A percentile compares a stretch with the other conserved stretches of the same genome.
Evolutionary conservation across 495 filamentous ascomycete genomes (phyloP).

Genomic region (Tetracladium setigerum): DNA sequence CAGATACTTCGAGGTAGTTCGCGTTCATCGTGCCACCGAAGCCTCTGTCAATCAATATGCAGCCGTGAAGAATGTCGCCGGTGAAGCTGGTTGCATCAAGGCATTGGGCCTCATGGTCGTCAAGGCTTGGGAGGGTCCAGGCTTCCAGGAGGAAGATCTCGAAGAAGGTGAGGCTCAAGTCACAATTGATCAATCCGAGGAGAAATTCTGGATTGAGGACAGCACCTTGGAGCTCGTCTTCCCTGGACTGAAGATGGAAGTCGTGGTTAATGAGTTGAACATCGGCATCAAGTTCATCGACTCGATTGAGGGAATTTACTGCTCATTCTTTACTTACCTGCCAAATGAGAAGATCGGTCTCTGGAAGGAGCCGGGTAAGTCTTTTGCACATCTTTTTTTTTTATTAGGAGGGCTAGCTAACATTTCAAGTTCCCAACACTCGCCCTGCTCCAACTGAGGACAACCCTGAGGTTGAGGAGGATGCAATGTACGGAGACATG

Average conservation of each 20-base stretch:
- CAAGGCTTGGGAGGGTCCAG: slow-evolving; percentile 26
- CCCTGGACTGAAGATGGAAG: slow-evolving; percentile 70
- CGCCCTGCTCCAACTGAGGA: slow-evolving; percentile 17
- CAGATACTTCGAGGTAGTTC: slow-evolving; percentile 10
- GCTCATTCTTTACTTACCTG: slow-evolving; percentile 56
- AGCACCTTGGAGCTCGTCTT: slow-evolving; percentile 52
- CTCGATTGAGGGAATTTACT: slow-evolving; percentile 46
- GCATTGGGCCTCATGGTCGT: slow-evolving; percentile 31
- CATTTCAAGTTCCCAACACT: slow-evolving; percentile 6
- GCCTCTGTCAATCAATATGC: slow-evolving; percentile 8
- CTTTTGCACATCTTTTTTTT: neutral
- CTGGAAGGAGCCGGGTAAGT: slow-evolving; percentile 21
- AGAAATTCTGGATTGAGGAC: slow-evolving; percentile 62
- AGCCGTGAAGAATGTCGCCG: slow-evolving; percentile 7
- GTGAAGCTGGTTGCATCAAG: slow-evolving; percentile 20
- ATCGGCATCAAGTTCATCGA: slow-evolving; percentile 56
- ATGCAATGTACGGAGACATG: neutral
- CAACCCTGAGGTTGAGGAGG: slow-evolving; percentile 19
- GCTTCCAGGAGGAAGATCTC: slow-evolving; percentile 27
- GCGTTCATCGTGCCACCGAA: slow-evolving; percentile 8
- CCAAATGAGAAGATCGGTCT: slow-evolving; percentile 63
- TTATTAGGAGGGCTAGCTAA: slow-evolving; percentile 1
- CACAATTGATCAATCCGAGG: neutral
- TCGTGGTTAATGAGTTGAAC: slow-evolving; percentile 53
- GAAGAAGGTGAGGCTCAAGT: slow-evolving; percentile 5